These are phyloP conservation scores for Vaccinium myrtillus DNA, from an alignment of 148 eudicot genomes.

Conservation along the genomic window DNA sequence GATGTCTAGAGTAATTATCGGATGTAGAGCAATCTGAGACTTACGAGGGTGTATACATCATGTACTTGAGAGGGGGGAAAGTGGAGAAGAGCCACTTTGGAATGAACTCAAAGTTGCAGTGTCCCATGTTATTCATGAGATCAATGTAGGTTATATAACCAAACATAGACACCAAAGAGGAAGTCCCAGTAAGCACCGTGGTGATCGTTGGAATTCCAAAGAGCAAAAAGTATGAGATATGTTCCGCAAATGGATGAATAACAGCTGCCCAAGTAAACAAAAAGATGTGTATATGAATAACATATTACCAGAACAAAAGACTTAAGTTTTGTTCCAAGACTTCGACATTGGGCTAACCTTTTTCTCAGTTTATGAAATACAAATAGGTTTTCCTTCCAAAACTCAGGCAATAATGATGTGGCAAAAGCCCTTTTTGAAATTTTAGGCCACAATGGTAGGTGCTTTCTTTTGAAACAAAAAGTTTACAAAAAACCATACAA, in stretches of 20 bases:
- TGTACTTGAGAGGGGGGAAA: conserved; percentile 74
- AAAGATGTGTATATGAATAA: not conserved
- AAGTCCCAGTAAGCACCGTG: conserved; percentile 17
- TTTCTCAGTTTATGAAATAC: not conserved
- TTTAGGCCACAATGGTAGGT: not conserved
- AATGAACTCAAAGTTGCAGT: conserved; percentile 70
- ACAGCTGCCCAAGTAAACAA: conserved; percentile 43
- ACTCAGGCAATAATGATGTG: not conserved
- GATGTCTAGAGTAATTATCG: not conserved
- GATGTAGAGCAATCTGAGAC: conserved; percentile 20
- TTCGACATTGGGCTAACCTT: not conserved
- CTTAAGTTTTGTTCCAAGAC: not conserved
- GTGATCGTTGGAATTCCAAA: conserved; percentile 56
- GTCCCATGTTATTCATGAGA: conserved; percentile 75
- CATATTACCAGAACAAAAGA: not conserved
- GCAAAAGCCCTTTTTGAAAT: not conserved
- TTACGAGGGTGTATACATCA: conserved; percentile 74
- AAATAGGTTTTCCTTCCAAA: not conserved
- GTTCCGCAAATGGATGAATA: conserved; percentile 75
- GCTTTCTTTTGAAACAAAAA: not conserved
- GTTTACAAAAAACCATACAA: not conserved
- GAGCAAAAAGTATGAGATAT: conserved; percentile 45
- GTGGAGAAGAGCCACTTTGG: conserved; percentile 49
- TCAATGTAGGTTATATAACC: conserved; percentile 51
- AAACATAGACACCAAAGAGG: conserved; percentile 22